phyloP scores from a whole-genome alignment of 345 rosid genomes.

The Mallotus nudiflorus region DNA sequence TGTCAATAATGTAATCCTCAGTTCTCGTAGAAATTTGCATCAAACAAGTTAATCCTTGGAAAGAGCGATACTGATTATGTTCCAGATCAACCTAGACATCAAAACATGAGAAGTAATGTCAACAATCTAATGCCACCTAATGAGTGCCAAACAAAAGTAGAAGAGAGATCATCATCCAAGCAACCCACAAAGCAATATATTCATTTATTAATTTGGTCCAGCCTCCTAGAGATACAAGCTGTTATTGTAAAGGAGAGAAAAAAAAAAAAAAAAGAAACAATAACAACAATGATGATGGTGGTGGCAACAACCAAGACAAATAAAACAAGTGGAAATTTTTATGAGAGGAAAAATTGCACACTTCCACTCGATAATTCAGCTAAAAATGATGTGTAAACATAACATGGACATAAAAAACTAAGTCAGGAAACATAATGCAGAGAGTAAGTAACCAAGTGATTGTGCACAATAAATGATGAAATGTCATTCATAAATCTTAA shows the following conservation, averaged over 20 bases:
- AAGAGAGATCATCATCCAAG: not conserved
- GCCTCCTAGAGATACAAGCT: not conserved
- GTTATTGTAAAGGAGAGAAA: not conserved
- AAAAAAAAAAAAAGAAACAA: not conserved
- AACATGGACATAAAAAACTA: not conserved
- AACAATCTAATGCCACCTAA: not conserved
- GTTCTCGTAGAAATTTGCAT: slow-evolving; percentile 96
- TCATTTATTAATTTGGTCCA: not conserved
- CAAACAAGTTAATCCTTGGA: slow-evolving; percentile 94
- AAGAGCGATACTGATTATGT: slow-evolving; percentile 94
- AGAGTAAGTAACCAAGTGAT: not conserved
- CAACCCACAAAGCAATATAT: not conserved
- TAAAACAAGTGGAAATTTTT: not conserved
- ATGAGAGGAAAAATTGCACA: not conserved
- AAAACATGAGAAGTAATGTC: not conserved
- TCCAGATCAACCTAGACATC: slow-evolving; percentile 83
- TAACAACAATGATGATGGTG: not conserved
- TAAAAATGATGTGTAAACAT: not conserved
- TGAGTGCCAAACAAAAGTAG: not conserved
- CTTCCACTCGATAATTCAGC: not conserved
- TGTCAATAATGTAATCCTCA: slow-evolving; percentile 83
- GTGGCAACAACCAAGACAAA: not conserved
- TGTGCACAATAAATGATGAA: not conserved
- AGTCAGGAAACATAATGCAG: not conserved
- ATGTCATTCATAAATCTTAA: not conserved